A percentile compares a stretch with the other conserved stretches of the same genome.
These are phyloP conservation scores for Aurinia saxatilis DNA, from an alignment of 345 rosid species.

Conservation along the genomic window DNA sequence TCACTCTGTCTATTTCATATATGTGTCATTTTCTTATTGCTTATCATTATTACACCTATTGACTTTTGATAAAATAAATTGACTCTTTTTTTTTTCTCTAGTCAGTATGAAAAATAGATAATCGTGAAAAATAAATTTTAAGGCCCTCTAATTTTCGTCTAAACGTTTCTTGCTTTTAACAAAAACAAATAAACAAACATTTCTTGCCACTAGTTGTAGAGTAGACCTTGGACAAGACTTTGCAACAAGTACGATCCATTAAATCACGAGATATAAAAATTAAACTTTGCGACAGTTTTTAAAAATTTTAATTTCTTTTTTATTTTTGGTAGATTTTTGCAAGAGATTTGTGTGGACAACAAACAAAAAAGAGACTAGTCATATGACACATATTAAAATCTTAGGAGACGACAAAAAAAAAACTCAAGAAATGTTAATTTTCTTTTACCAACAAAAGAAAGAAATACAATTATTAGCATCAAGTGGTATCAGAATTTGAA, in stretches of 20 bases:
- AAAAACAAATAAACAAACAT: neutral
- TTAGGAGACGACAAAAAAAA: neutral
- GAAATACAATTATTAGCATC: conserved; percentile 13
- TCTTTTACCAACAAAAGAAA: neutral
- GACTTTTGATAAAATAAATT: neutral
- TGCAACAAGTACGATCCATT: neutral
- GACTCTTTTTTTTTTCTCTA: neutral
- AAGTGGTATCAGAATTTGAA: conserved; percentile 8
- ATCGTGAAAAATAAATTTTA: neutral
- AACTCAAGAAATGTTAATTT: neutral
- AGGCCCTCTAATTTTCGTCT: neutral
- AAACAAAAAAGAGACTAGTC: conserved; percentile 19
- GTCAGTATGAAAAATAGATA: neutral
- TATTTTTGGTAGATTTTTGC: neutral
- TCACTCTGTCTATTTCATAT: no score
- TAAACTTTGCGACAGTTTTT: neutral
- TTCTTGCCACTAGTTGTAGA: neutral
- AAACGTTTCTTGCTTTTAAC: no score
- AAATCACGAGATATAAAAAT: neutral
- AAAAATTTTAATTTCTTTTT: neutral
- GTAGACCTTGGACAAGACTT: conserved; percentile 10
- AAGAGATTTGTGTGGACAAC: conserved; percentile 20
- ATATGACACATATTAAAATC: conserved; percentile 1
- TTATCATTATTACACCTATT: neutral
- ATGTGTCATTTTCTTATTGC: no score